phyloP scores from a whole-genome alignment of 208 protist genomes.

The Trypanosoma melophagium region DNA sequence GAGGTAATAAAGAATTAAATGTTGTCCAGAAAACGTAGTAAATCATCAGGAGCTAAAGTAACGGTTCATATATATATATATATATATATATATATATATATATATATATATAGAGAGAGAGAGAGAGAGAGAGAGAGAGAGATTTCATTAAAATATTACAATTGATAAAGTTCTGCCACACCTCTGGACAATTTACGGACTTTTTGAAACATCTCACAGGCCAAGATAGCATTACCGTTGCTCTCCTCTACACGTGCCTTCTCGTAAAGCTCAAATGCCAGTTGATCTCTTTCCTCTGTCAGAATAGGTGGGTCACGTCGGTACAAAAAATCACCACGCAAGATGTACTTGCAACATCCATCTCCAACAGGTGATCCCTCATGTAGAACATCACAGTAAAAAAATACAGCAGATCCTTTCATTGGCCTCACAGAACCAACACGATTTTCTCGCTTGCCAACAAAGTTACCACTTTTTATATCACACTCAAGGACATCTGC shows the following conservation, averaged over 20 bases:
- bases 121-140: background rate
- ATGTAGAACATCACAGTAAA: slow-evolving; percentile 86
- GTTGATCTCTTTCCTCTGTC: slow-evolving; percentile 46
- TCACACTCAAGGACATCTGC: slow-evolving; percentile 61
- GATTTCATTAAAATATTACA: slow-evolving; percentile 34
- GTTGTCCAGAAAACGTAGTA: no score
- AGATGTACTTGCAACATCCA: slow-evolving; percentile 80
- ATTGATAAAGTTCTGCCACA: slow-evolving; percentile 77
- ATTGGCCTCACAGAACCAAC: slow-evolving; percentile 56
- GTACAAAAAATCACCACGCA: slow-evolving; percentile 84
- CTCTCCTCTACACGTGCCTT: slow-evolving; percentile 72
- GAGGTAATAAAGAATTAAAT: background rate
- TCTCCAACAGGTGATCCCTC: slow-evolving; percentile 72
- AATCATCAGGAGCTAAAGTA: no score
- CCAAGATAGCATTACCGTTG: slow-evolving; percentile 59
- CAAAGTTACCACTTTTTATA: slow-evolving; percentile 45
- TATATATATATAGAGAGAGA: background rate
- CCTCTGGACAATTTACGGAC: slow-evolving; percentile 70
- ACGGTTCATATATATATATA: no score
- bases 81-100: background rate
- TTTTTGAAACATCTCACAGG: slow-evolving; percentile 74
- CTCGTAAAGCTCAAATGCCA: slow-evolving; percentile 79
- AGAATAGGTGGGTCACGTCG: slow-evolving; percentile 74
- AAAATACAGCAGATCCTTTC: slow-evolving; percentile 80
- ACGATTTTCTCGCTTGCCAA: slow-evolving; percentile 43